Evolutionary conservation across 139 green algal genomes (phyloP).

Genomic region (Chlorokybus atmophyticus): DNA sequence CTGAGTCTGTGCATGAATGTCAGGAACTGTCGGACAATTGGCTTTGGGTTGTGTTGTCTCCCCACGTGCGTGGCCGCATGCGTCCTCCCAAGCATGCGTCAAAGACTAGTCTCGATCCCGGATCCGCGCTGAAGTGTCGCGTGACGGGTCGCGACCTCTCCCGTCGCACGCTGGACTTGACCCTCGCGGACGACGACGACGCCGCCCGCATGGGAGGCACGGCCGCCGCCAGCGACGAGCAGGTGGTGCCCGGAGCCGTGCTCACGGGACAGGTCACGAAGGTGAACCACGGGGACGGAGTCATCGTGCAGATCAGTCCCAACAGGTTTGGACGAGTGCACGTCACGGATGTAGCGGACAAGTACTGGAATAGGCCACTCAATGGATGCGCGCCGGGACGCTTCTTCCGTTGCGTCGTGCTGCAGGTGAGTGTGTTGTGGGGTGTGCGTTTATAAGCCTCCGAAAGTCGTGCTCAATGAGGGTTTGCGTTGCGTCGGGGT

Average conservation of each 20-base stretch:
- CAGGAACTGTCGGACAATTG: neutral
- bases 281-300: slow-evolving; percentile 28
- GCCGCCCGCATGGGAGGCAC: no score
- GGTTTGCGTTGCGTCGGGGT: no score
- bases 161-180: no score
- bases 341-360: slow-evolving; percentile 68
- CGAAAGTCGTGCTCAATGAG: no score
- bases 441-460: no score
- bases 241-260: slow-evolving; percentile 9
- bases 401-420: slow-evolving; percentile 28
- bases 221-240: no score
- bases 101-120: neutral
- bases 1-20: neutral
- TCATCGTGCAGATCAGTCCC: slow-evolving; percentile 47
- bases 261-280: slow-evolving; percentile 33
- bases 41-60: neutral
- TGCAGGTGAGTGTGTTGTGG: slow-evolving; percentile 29
- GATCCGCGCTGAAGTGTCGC: no score
- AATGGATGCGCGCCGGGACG: slow-evolving; percentile 18
- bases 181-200: no score
- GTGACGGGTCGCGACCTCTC: no score
- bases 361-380: slow-evolving; percentile 14
- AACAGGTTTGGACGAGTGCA: slow-evolving; percentile 31
- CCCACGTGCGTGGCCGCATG: neutral
- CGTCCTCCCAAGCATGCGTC: neutral